These are phyloP conservation scores for Boletus rex-veris DNA, from an alignment of 768 basidiomycete species.

Conservation along the genomic window DNA sequence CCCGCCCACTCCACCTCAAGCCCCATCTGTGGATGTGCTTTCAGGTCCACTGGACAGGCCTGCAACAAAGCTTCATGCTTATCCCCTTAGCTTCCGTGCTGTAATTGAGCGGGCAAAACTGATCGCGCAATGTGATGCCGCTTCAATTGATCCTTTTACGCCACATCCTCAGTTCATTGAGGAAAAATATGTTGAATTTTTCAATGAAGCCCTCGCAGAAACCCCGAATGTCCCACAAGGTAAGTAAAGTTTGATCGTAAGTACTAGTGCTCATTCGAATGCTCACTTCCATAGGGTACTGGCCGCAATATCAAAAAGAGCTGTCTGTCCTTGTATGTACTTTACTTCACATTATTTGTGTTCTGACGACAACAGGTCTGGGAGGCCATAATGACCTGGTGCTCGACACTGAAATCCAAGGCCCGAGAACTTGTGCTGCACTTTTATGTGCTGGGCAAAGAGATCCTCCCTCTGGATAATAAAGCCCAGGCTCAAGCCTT, in stretches of 20 bases:
- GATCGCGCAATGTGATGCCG: neutral
- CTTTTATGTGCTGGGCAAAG: neutral
- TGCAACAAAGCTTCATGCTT: neutral
- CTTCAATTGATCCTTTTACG: neutral
- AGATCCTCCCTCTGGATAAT: neutral
- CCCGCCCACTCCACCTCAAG: neutral
- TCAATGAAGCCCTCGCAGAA: neutral
- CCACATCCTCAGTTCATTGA: neutral
- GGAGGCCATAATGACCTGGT: neutral
- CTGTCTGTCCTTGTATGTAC: neutral
- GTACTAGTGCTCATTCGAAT: neutral
- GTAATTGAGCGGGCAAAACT: neutral
- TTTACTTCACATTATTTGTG: neutral
- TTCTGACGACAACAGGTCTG: neutral
- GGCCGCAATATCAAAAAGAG: neutral
- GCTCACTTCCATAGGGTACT: neutral
- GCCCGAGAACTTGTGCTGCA: neutral
- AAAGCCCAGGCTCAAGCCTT: neutral
- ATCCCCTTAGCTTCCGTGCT: neutral
- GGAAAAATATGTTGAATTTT: neutral
- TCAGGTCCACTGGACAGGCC: neutral
- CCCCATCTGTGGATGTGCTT: neutral
- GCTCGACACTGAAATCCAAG: neutral
- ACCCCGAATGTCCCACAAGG: neutral
- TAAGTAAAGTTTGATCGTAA: neutral